Conservation (phyloP, 2,329 filamentous ascomycete genomes). For the Eurotiales sp. region DNA sequence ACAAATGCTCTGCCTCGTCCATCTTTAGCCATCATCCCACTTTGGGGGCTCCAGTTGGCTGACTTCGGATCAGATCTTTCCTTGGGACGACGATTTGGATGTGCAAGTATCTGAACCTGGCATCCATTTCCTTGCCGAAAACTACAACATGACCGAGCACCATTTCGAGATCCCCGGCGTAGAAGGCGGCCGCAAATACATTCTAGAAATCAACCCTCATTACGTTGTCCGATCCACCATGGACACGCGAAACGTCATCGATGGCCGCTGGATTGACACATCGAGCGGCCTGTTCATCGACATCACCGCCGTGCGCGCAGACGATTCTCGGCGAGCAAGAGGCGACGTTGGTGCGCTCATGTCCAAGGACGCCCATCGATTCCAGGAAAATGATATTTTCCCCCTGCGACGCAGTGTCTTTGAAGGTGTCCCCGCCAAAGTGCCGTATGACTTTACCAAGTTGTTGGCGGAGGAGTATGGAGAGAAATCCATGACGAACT, state of each 20-base stretch:
- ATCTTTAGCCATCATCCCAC: no score
- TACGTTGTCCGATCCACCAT: conserved; percentile 43
- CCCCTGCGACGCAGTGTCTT: conserved; percentile 54
- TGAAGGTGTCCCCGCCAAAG: conserved; percentile 50
- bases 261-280: conserved; percentile 60
- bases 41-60: no score
- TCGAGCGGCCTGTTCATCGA: conserved; percentile 59
- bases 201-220: conserved; percentile 59
- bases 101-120: conserved; percentile 55
- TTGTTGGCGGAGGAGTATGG: conserved; percentile 56
- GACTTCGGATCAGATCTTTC: conserved; percentile 44
- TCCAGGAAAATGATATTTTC: conserved; percentile 52
- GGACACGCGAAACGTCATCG: conserved; percentile 55
- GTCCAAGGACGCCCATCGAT: conserved; percentile 57
- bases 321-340: conserved; percentile 35
- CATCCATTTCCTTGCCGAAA: conserved; percentile 54
- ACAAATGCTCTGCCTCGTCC: background rate
- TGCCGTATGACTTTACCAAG: conserved; percentile 55
- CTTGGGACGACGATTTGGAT: conserved; percentile 61
- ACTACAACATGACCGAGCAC: conserved; percentile 62
- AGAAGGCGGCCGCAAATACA: conserved; percentile 42
- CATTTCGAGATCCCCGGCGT: conserved; percentile 39
- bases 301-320: conserved; percentile 54
- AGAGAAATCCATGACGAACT: conserved; percentile 44
- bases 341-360: conserved; percentile 45